Percentiles rank a stretch among this genome's conserved stretches.
These are phyloP conservation scores for Pisolithus thermaeus DNA, from an alignment of 1,284 basidiomycete species.

Conservation along the genomic window DNA sequence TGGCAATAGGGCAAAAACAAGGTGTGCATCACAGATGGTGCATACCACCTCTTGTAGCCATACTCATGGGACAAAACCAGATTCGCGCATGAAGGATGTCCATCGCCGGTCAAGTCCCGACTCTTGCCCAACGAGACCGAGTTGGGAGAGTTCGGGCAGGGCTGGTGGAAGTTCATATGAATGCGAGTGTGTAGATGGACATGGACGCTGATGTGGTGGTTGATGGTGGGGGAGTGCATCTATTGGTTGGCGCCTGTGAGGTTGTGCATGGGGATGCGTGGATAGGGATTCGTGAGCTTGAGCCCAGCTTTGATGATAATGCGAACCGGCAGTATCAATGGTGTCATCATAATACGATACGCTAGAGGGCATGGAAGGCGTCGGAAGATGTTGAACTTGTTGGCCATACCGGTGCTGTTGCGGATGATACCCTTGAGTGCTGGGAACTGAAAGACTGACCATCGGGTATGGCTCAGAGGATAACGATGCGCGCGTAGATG, in stretches of 20 bases:
- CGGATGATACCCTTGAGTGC: neutral
- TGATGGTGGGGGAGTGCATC: too few relatives aligned
- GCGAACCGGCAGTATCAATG: conserved; percentile 3
- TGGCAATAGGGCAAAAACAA: neutral
- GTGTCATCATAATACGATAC: conserved; percentile 12
- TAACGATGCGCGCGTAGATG: neutral
- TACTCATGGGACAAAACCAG: conserved; percentile 35
- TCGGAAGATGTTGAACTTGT: neutral
- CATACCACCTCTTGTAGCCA: conserved; percentile 22
- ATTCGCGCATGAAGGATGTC: conserved; percentile 56
- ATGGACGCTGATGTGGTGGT: neutral
- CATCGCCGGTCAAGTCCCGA: conserved; percentile 52
- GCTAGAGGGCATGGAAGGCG: neutral
- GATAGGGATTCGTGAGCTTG: too few relatives aligned
- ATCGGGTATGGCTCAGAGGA: neutral
- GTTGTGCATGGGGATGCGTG: too few relatives aligned
- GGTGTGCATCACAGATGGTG: too few relatives aligned
- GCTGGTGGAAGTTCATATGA: conserved; percentile 6
- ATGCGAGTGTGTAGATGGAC: neutral
- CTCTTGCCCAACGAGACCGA: conserved; percentile 48
- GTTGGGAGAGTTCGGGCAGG: conserved; percentile 40
- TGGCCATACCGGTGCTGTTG: neutral
- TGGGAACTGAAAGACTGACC: neutral
- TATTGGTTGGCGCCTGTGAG: too few relatives aligned
- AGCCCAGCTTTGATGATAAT: conserved; percentile 22